phyloP scores from a whole-genome alignment of 2,329 filamentous ascomycete genomes.

The Cryphonectria naterciae region DNA sequence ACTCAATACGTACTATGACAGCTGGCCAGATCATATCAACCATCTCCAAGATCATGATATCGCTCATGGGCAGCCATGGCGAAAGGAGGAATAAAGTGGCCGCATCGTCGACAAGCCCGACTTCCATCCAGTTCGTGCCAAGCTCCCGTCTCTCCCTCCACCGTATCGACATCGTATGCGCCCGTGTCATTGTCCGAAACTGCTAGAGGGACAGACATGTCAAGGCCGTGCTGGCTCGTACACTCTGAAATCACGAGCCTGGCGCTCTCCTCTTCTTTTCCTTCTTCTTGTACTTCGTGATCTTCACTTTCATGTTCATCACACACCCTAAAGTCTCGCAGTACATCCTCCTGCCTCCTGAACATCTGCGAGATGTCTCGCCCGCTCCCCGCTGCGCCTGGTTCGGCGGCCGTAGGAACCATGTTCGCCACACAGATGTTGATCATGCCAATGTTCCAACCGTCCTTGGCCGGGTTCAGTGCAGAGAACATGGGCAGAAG shows the following conservation, averaged over 20 bases:
- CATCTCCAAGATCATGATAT: conserved; percentile 23
- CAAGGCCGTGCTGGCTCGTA: conserved; percentile 16
- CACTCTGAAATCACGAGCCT: conserved; percentile 29
- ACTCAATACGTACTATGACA: too few species aligned
- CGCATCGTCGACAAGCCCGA: conserved; percentile 20
- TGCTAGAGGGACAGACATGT: not conserved
- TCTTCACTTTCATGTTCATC: conserved; percentile 37
- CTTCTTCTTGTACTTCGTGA: conserved; percentile 41
- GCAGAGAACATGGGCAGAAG: conserved; percentile 75
- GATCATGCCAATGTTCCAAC: conserved; percentile 81
- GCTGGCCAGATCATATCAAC: not conserved
- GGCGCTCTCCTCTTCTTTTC: conserved; percentile 16
- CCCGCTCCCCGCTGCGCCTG: conserved; percentile 57
- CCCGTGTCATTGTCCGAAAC: not conserved
- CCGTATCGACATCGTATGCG: not conserved
- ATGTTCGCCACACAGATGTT: conserved; percentile 91
- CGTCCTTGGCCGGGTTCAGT: conserved; percentile 68
- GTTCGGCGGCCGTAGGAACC: conserved; percentile 58
- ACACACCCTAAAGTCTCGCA: conserved; percentile 68
- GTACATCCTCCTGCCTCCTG: conserved; percentile 68
- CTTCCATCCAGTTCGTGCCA: conserved; percentile 26
- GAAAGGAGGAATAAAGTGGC: conserved; percentile 24
- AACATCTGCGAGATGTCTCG: conserved; percentile 87
- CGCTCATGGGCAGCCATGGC: conserved; percentile 24
- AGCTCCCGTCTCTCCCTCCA: conserved; percentile 20